Base-by-base conservation (phyloP, 192 early-diverging fungal species). In the Kickxella alabastrina region DNA sequence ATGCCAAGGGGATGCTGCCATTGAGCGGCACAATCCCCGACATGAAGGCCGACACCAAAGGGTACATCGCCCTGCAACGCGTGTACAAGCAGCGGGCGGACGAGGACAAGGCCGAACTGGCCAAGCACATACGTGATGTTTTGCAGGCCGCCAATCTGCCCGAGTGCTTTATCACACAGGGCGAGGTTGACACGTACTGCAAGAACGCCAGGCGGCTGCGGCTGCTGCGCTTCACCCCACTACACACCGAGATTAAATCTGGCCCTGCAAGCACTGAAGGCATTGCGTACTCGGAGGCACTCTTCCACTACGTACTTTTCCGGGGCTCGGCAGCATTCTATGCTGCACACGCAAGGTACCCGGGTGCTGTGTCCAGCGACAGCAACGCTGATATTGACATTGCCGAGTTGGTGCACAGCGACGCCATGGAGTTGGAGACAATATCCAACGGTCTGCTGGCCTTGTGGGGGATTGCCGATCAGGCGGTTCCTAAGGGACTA, bases 31-130 rank as follows among this genome's bases (percentile, higher is more conserved):
- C 75, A 18, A 81, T 98, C 17, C 94, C 96, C 0, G 96, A 98
- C 68, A 98, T 98, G 96, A 97, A 98, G 64, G 81, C 96, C 6
- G 90, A 98, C 57, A 97, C 94, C 2, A 79, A 80, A 19, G 83
- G 85, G 29, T 98, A 87, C 65, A 84, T 98, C 14, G 65, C 59
- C 7, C 69, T 98, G 43, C 93, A 95, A 66, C 87, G 80, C 41
- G 71, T 94, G 23, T 94, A 90, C 68, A 87, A 87, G 53, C 65
- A 85, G 32, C 91, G 92, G 59, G 87, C 92, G 6, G 79, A 83
- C 15, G 54, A 81, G 32, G 91, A 92, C 67, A 58, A 79, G 36
- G 63, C 64, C 32, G 65, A 75, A 19, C 68, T 87, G 5, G 54
- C 48, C 12, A 57, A 43, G 19, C 71, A 68, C 50, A 73, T 89